phyloP scores from a whole-genome alignment of 2,329 filamentous ascomycete species.

The Epichloe baconii region DNA sequence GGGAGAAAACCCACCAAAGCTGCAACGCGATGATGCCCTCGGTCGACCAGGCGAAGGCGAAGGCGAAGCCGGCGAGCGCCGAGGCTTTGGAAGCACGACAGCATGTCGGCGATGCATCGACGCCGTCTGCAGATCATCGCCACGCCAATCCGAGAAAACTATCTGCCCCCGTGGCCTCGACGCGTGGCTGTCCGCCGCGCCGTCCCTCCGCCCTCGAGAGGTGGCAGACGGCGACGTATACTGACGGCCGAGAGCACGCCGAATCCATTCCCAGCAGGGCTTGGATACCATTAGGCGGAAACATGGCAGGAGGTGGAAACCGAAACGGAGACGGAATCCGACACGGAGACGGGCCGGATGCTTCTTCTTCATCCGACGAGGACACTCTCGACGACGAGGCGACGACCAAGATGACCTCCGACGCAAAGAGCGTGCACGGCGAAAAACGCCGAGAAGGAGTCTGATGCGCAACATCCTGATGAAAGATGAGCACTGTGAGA shows the following conservation, averaged over 20 bases:
- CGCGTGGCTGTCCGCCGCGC: neutral
- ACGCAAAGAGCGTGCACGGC: neutral
- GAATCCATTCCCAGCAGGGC: constrained; percentile 6
- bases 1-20: neutral
- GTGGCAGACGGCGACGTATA: constrained; percentile 4
- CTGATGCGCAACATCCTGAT: neutral
- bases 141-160: neutral
- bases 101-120: too few species aligned
- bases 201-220: constrained; percentile 1
- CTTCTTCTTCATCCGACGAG: neutral
- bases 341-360: neutral
- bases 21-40: neutral
- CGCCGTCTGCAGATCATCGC: neutral
- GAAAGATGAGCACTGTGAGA: constrained; percentile 48
- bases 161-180: neutral
- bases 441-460: neutral
- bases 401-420: neutral
- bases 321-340: neutral
- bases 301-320: neutral
- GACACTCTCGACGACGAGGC: neutral
- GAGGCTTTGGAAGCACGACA: neutral
- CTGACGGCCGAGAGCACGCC: constrained; percentile 1
- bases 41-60: neutral
- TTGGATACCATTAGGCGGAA: constrained; percentile 3
- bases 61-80: neutral